Base-by-base conservation (phyloP, 805 yeast species). In the Metschnikowia koreensis region DNA sequence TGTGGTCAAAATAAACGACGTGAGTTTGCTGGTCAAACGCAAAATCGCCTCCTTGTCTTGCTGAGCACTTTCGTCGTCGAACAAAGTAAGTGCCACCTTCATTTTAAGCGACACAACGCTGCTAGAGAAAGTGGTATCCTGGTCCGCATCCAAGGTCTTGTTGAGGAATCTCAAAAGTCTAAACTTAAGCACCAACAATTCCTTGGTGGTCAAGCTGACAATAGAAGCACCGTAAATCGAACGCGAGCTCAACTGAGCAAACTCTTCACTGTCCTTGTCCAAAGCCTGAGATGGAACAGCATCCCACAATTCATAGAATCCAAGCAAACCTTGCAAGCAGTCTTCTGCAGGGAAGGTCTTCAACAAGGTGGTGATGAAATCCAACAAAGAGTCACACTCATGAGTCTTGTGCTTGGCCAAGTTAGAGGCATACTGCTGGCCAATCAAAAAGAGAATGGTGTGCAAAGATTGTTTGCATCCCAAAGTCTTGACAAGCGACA, bases 401-500 rank as follows among this genome's bases (percentile, higher is more conserved):
- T 82, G 80, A 45, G 75, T 66, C 64, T 83, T 87, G 62, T 81
- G 81, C 58, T 80, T 83, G 15, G 70, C 62, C 43, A 77, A 68
- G 44, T 60, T 57, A 31, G 74, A 73, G 8, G 84, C 81, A 62
- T 82, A 88, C 65, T 90, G 96, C 64, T 83, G 89, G 48, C 96
- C 93, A 62, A 93, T 80, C 60, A 94, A 76, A 61, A 89, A 85
- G 56, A 93, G 66, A 44, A 93, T 80, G 46, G 86, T 76, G 59
- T 87, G 89, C 55, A 92, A 75, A 2, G 96, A 81, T 45, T 75
- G 70, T 8, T 77, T 74, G 43, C 86, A 73, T 22, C 93, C 92
- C 55, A 94, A 73, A 1, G 97, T 87, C 59, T 77, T 77, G 13
- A 91, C 83, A 57, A 94, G 76, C 1, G 96, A 85, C 2, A 88